A percentile compares a stretch with the other conserved stretches of the same genome.
These are phyloP conservation scores for Gregarina niphandrodes DNA, from an alignment of 169 alveolate species.

Conservation along the genomic window DNA sequence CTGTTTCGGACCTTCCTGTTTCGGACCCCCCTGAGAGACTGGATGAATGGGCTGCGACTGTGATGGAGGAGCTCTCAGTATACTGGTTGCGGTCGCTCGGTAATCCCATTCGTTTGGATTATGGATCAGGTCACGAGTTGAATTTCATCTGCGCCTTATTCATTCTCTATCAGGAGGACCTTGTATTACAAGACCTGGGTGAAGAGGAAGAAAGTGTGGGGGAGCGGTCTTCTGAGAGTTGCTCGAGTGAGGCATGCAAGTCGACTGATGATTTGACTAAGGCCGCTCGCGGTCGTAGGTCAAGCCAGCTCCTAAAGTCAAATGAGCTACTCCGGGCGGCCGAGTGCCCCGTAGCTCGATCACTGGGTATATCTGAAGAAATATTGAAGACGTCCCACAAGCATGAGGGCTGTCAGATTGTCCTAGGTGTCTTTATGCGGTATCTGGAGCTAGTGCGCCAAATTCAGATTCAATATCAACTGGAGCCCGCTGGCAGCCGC, in stretches of 20 bases:
- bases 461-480: slow-evolving; percentile 62
- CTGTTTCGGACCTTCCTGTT: too few species aligned
- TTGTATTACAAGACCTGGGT: too few species aligned
- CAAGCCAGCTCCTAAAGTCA: too few species aligned
- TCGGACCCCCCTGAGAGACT: too few species aligned
- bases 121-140: slow-evolving; percentile 89
- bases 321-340: too few species aligned
- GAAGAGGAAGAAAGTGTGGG: too few species aligned
- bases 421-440: slow-evolving; percentile 10
- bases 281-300: too few species aligned
- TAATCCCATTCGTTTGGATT: slow-evolving; percentile 69
- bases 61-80: slow-evolving; percentile 4
- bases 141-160: slow-evolving; percentile 49
- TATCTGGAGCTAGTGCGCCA: slow-evolving; percentile 72
- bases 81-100: slow-evolving; percentile 64
- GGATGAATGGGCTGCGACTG: too few species aligned
- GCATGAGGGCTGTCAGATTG: neutral
- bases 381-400: neutral
- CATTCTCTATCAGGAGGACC: slow-evolving; percentile 36
- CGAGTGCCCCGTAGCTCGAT: too few species aligned
- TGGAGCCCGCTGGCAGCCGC: slow-evolving; percentile 98
- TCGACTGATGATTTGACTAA: too few species aligned
- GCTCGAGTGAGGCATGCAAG: too few species aligned
- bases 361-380: slow-evolving; percentile 17
- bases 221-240: too few species aligned